phyloP scores from a whole-genome alignment of 2,329 filamentous ascomycete species.

The Ceratocystiopsis sp. region DNA sequence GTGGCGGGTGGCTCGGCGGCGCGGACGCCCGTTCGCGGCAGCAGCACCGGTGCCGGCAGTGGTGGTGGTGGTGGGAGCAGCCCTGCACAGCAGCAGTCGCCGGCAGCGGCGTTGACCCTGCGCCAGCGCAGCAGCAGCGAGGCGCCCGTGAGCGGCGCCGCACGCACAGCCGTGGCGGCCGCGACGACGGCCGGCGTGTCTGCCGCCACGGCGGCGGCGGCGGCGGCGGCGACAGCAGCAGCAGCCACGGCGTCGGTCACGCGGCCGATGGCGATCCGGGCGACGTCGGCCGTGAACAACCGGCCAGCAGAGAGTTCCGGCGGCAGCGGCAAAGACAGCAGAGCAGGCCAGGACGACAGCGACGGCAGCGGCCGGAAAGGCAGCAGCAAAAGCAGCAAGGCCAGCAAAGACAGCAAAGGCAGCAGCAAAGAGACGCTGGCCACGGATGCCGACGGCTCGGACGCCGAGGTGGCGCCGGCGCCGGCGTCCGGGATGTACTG shows the following conservation, averaged over 20 bases:
- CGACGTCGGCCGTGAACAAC: conserved; percentile 33
- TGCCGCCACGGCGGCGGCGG: conserved; percentile 8
- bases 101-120: too few species aligned
- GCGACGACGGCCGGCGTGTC: too few species aligned
- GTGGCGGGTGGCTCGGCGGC: neutral
- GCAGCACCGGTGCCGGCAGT: neutral
- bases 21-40: conserved; percentile 3
- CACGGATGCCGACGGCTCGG: conserved; percentile 9
- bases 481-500: conserved; percentile 59
- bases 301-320: conserved; percentile 10
- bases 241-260: conserved; percentile 10
- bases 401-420: too few species aligned
- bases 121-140: neutral
- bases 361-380: too few species aligned
- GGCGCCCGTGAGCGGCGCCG: neutral
- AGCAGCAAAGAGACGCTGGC: too few species aligned
- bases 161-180: too few species aligned
- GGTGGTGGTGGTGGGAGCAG: too few species aligned
- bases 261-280: conserved; percentile 29
- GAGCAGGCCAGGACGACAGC: too few species aligned
- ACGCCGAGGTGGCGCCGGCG: conserved; percentile 42
- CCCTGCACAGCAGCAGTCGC: too few species aligned
- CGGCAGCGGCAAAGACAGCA: too few species aligned
- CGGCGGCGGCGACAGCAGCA: conserved; percentile 8
- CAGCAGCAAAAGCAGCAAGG: too few species aligned